Evolutionary conservation across 768 basidiomycete species (phyloP), one percentile per base, ranked within the genome.

Genomic region (Termitomyces sp.): DNA sequence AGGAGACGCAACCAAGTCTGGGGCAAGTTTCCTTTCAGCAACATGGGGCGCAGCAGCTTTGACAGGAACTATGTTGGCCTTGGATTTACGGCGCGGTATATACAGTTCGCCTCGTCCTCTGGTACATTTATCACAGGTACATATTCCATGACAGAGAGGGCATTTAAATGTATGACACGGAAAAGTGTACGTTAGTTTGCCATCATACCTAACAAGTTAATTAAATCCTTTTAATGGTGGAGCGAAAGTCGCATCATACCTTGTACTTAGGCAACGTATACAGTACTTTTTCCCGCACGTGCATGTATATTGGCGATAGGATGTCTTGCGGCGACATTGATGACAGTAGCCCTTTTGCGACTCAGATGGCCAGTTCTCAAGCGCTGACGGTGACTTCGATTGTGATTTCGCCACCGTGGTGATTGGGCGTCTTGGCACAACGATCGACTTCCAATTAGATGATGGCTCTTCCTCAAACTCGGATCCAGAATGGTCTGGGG

Each of bases 111-210:
- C 83, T 5, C 84, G 76, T 60, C 63, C 75, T 32, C 68, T 63
- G 14, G 78, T 73, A 64, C 84, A 85, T 0, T 5, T 0, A 11
- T 81, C 79, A 66, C 85, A 86, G 49, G 79, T 83, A 69, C 85
- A 86, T 11, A 63, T 77, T 11, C 71, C 65, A 3, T 67, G 65
- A 65, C 84, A 86, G 14, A 31, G 64, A 0, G 85, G 85, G 64
- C 85, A 86, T 29, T 65, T 58, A 56, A 78, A 80, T 17, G 65
- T 56, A 32, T 60, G 20, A 9, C 57, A 36, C 0, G 62, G 47
- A 25, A 65, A 55, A 42, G 70, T 60, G 54, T 71, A 73, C 7
- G 57, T 54, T 34, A 66, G 36, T 15, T 58, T 66, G 6, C 66
- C 68, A 60, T 76, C 46, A 32, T 46, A 53, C 50, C 47, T 51